Percentiles rank a stretch among this genome's conserved stretches.
Conservation (phyloP, 495 filamentous ascomycete species). For the Penicillium bovifimosum region DNA sequence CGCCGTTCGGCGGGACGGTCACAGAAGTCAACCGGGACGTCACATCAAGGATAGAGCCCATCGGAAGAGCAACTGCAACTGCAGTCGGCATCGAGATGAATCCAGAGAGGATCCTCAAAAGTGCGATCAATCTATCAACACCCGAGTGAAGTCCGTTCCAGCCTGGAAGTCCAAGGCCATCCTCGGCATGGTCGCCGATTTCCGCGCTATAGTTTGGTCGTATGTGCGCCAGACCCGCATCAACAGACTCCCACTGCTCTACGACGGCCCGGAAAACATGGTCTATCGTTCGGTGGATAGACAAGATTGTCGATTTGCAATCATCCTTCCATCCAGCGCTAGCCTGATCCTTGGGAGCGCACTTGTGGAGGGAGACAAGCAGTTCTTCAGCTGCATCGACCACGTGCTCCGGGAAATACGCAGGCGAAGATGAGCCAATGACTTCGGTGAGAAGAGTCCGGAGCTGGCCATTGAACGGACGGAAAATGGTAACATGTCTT, state of each 20-base stretch:
- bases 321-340: slow-evolving; percentile 68
- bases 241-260: slow-evolving; percentile 70
- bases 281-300: slow-evolving; percentile 62
- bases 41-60: slow-evolving; percentile 61
- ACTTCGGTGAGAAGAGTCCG: slow-evolving; percentile 50
- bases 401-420: slow-evolving; percentile 43
- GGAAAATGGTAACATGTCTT: slow-evolving; percentile 71
- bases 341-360: slow-evolving; percentile 66
- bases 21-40: slow-evolving; percentile 62
- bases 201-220: slow-evolving; percentile 33
- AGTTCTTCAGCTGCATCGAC: slow-evolving; percentile 52
- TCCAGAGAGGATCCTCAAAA: slow-evolving; percentile 50
- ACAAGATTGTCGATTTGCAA: slow-evolving; percentile 51
- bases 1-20: slow-evolving; percentile 46
- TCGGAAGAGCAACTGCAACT: slow-evolving; percentile 53
- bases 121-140: slow-evolving; percentile 56
- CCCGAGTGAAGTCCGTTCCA: slow-evolving; percentile 73
- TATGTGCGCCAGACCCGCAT: slow-evolving; percentile 20
- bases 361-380: slow-evolving; percentile 63
- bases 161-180: slow-evolving; percentile 49
- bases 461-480: slow-evolving; percentile 66
- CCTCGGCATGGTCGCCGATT: slow-evolving; percentile 31
- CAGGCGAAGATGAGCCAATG: slow-evolving; percentile 25
- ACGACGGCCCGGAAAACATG: slow-evolving; percentile 68
- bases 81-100: slow-evolving; percentile 57